phyloP scores from a whole-genome alignment of 2,329 filamentous ascomycete genomes.

The Davidsoniella australis region DNA sequence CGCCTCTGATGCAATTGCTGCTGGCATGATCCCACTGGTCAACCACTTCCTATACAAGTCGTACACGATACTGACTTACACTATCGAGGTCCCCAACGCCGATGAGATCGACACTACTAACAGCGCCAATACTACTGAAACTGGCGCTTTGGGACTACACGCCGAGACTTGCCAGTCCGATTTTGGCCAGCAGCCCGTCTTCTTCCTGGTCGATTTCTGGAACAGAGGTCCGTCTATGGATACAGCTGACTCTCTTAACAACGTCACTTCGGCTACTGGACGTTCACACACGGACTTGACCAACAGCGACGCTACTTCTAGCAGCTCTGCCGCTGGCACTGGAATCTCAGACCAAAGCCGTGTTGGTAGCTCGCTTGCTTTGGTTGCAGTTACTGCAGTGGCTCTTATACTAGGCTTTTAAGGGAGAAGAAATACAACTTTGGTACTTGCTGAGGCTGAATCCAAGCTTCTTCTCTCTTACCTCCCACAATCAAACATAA shows the following conservation, averaged over 20 bases:
- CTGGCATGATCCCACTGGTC: slow-evolving; percentile 50
- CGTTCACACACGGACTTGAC: slow-evolving; percentile 9
- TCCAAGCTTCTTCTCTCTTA: too few relatives aligned
- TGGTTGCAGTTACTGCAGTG: background rate
- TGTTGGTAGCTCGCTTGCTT: background rate
- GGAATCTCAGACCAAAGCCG: background rate
- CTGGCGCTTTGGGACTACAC: slow-evolving; percentile 37
- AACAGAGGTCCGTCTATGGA: slow-evolving; percentile 53
- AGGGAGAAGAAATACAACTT: background rate
- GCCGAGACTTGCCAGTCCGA: slow-evolving; percentile 34
- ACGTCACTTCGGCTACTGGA: slow-evolving; percentile 15
- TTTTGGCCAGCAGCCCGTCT: slow-evolving; percentile 51
- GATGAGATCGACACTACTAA: slow-evolving; percentile 47
- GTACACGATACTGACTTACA: slow-evolving; percentile 27
- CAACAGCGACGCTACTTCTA: slow-evolving; percentile 4
- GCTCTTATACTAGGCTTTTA: background rate
- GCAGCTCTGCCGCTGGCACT: background rate
- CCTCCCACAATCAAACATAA: too few relatives aligned
- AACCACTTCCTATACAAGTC: slow-evolving; percentile 62
- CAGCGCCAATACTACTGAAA: slow-evolving; percentile 33
- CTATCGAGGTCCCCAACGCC: slow-evolving; percentile 47
- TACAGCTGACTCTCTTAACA: slow-evolving; percentile 53
- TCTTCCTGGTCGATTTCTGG: slow-evolving; percentile 67
- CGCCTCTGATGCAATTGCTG: slow-evolving; percentile 34
- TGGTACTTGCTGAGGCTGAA: too few relatives aligned